These are phyloP conservation scores for Russula sp. DNA, from an alignment of 768 basidiomycete genomes.

Conservation along the genomic window DNA sequence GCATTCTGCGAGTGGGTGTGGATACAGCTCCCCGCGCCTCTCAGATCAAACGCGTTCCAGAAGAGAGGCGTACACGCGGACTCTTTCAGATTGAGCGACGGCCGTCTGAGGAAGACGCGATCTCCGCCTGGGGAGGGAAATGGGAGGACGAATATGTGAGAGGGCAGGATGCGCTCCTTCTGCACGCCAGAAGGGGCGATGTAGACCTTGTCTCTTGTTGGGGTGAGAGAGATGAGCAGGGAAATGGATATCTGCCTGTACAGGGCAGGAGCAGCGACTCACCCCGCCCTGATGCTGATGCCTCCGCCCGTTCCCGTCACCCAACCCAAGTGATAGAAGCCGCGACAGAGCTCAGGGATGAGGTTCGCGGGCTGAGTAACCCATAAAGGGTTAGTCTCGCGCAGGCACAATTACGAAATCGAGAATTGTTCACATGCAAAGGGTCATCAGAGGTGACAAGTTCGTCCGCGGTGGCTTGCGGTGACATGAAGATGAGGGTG, in stretches of 20 bases:
- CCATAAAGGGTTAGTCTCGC: slow-evolving; percentile 1
- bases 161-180: slow-evolving; percentile 78
- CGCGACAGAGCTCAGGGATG: slow-evolving; percentile 77
- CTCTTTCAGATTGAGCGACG: slow-evolving; percentile 66
- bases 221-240: neutral
- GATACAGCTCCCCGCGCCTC: slow-evolving; percentile 79
- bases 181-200: slow-evolving; percentile 89
- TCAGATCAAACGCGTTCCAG: slow-evolving; percentile 84
- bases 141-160: slow-evolving; percentile 84
- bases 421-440: slow-evolving; percentile 43
- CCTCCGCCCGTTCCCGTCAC: slow-evolving; percentile 87
- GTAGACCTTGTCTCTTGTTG: slow-evolving; percentile 67
- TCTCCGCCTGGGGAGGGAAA: slow-evolving; percentile 67
- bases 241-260: neutral
- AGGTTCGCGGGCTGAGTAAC: slow-evolving; percentile 74
- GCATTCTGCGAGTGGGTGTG: slow-evolving; percentile 90
- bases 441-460: slow-evolving; percentile 58
- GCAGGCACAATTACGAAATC: neutral
- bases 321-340: slow-evolving; percentile 87
- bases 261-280: slow-evolving; percentile 24
- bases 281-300: slow-evolving; percentile 69
- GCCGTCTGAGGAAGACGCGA: slow-evolving; percentile 73
- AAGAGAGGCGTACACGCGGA: slow-evolving; percentile 87
- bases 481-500: neutral
- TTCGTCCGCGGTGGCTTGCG: slow-evolving; percentile 34